Evolutionary conservation across 2,329 filamentous ascomycete species (phyloP).

Genomic region (Scedosporium dehoogii): DNA sequence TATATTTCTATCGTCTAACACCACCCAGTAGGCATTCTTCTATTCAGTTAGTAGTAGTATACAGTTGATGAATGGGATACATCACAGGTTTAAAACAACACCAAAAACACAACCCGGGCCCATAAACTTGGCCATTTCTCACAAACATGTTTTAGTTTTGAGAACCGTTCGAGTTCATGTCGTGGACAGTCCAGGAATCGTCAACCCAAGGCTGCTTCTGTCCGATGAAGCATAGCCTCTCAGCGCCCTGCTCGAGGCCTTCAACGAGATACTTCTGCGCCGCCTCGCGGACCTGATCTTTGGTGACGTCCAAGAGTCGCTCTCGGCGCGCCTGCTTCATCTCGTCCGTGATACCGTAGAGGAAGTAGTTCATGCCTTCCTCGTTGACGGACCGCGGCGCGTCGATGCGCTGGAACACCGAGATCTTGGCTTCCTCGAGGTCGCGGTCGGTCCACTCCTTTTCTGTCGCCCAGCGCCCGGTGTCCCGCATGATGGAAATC

Average conservation of each 20-base stretch:
- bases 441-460: slow-evolving; percentile 75
- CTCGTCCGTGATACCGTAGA: slow-evolving; percentile 74
- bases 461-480: slow-evolving; percentile 74
- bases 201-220: slow-evolving; percentile 75
- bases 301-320: slow-evolving; percentile 75
- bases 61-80: slow-evolving; percentile 1
- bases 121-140: too few species aligned
- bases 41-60: neutral
- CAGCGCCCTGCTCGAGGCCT: slow-evolving; percentile 45
- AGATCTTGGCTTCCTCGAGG: slow-evolving; percentile 91
- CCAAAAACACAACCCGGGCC: neutral
- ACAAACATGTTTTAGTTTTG: slow-evolving; percentile 17
- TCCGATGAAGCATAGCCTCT: slow-evolving; percentile 66
- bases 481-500: slow-evolving; percentile 70
- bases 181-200: slow-evolving; percentile 61
- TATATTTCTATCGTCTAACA: slow-evolving; percentile 3
- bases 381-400: slow-evolving; percentile 78
- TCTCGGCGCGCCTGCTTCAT: slow-evolving; percentile 83
- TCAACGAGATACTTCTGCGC: slow-evolving; percentile 77
- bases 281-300: slow-evolving; percentile 67
- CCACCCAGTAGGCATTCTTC: neutral
- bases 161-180: slow-evolving; percentile 55
- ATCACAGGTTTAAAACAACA: slow-evolving; percentile 6
- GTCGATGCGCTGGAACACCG: slow-evolving; percentile 85
- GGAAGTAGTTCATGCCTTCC: slow-evolving; percentile 78